Base-by-base conservation (phyloP, 495 filamentous ascomycete genomes). In the Podospora pseudoanserina region DNA sequence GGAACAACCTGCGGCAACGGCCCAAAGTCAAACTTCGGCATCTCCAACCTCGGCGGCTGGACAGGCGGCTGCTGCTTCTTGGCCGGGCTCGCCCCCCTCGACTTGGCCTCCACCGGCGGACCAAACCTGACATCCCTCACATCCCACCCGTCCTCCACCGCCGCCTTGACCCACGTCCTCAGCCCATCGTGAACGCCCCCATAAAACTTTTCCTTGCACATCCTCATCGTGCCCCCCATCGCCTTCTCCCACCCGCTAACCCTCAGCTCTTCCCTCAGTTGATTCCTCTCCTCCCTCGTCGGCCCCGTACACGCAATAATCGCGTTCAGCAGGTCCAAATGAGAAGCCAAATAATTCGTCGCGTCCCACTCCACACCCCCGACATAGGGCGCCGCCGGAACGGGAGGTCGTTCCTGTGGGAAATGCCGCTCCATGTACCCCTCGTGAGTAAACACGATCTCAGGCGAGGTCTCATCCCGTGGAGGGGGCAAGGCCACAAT, bases 351-450 rank as follows among this genome's bases (percentile, higher is more conserved):
- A 73, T 99, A 99, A 78, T 94, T 97, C 11, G 95, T 97, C 11
- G 95, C 94, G 76, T 99, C 95, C 96, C 96, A 99, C 80, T 99
- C 95, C 15, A 99, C 95, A 61, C 96, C 95, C 55, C 95, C 96
- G 60, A 99, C 93, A 77, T 98, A 97, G 9, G 95, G 96, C 19
- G 94, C 94, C 23, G 96, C 94, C 15, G 95, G 93, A 5, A 97
- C 92, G 0, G 94, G 95, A 5, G 94, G 91, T 2, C 92, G 89
- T 68, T 92, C 90, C n/a, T 85, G 82, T 0, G 95, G 95, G 78
- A 97, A 99, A 77, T 97, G 89, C 13, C 86, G 84, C 62, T 86
- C 79, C 73, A 86, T 84, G 80, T 93, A 94, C n/a, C 30, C 4
- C 15, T 32, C 30, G 7, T 20, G 20, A 20, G 30, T 63, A 2